Base-by-base conservation (phyloP, 78 protist genomes). In the Cyanophora paradoxa region DNA sequence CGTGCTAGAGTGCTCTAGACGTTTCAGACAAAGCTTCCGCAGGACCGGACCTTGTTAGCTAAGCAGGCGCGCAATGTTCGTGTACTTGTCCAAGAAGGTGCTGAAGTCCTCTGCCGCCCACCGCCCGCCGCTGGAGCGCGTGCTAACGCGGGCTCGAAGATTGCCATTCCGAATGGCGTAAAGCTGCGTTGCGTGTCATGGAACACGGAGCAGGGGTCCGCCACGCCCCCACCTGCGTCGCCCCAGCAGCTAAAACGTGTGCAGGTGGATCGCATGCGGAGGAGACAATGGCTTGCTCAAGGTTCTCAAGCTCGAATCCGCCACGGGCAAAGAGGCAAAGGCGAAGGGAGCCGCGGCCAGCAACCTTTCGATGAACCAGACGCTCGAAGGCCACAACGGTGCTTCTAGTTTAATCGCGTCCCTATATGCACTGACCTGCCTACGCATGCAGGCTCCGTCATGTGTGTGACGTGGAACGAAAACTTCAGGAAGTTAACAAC, bases 251-350 rank as follows among this genome's bases (percentile, higher is more conserved):
- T 52, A 22, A 52, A 52, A 52, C 57, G 19, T 52, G 17, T 17
- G 57, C 17, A 19, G 87, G 6, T 84, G 87, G 87, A 82, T 90
- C 6, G 91, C 88, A 1, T 82, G 88, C 57, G 94, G 91, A 0
- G 94, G 94, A 4, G 94, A 81, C 28, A 59, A 76, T 20, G 91
- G 91, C 8, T 61, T 84, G 34, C 78, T 86, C 63, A 86, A 86
- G 79, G 86, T 88, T 1, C 59, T 83, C 22, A 56, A 72, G 66
- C 64, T 77, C 28, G 86, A 81, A 28, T 0, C 24, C 42, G 61
- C 44, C 44, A 28, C 40, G 56, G 76, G 48, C 31, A 19, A 37
- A 2, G 64, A 70, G 74, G 50, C 50, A 13, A 13, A 13, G 50
- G 50, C n/a, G 50, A 44, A 44, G 50, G 50, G 50, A 7, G 61